Conservation (phyloP, 202 grass and related monocot species). For the Panicum virgatum region DNA sequence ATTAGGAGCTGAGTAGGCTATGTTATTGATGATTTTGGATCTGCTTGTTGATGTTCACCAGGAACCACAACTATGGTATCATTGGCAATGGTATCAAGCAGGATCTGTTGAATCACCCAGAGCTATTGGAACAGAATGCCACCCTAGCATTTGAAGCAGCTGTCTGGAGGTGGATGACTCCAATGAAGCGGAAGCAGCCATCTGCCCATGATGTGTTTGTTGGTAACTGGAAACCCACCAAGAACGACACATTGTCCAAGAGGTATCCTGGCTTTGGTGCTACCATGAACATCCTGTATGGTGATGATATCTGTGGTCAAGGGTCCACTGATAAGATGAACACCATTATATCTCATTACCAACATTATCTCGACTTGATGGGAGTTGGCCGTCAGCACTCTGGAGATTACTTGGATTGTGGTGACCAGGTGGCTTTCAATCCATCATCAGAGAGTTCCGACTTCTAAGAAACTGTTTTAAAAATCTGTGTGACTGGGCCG, state of each 20-base stretch:
- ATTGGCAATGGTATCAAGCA: conserved; percentile 62
- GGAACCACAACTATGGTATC: conserved; percentile 68
- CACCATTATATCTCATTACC: conserved; percentile 58
- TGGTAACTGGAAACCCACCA: conserved; percentile 77
- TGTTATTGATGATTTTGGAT: background rate
- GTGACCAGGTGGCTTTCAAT: conserved; percentile 64
- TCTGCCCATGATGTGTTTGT: conserved; percentile 81
- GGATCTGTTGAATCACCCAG: conserved; percentile 71
- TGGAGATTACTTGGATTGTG: conserved; percentile 71
- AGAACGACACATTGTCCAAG: conserved; percentile 60
- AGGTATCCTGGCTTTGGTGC: conserved; percentile 71
- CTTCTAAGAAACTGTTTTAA: conserved; percentile 27
- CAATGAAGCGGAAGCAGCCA: conserved; percentile 73
- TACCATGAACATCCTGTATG: conserved; percentile 78
- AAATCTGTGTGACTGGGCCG: conserved; percentile 18
- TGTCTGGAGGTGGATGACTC: conserved; percentile 84
- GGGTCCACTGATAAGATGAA: conserved; percentile 56
- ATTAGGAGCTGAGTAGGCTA: conserved; percentile 13
- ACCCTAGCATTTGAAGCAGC: conserved; percentile 77
- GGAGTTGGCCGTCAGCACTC: conserved; percentile 50
- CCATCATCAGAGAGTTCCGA: conserved; percentile 41
- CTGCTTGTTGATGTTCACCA: conserved; percentile 42
- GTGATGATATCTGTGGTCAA: conserved; percentile 60
- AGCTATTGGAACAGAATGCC: conserved; percentile 72
- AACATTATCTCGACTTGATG: conserved; percentile 75